Evolutionary conservation across 2,329 filamentous ascomycete species (phyloP).

Genomic region (Cytospora paraplurivora): DNA sequence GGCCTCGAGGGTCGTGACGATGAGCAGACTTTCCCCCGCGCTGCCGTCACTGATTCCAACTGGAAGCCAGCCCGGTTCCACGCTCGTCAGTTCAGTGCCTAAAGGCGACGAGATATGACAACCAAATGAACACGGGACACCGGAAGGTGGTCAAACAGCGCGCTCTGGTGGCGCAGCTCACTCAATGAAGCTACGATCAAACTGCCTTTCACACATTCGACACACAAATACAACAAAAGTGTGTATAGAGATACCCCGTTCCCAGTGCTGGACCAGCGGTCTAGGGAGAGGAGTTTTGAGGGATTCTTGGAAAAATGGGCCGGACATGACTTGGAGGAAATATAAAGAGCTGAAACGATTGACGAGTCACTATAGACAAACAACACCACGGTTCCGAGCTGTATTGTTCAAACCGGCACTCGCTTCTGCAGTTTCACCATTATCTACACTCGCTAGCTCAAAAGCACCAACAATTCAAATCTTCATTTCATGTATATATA

Average conservation of each 20-base stretch:
- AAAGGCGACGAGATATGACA: background rate
- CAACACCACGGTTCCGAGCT: constrained; percentile 9
- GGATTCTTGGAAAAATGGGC: constrained; percentile 19
- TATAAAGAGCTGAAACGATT: constrained; percentile 19
- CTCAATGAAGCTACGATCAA: constrained; percentile 28
- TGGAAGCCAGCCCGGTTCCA: constrained; percentile 21
- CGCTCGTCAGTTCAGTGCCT: constrained; percentile 11
- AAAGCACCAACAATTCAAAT: constrained; percentile 6
- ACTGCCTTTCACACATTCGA: constrained; percentile 20
- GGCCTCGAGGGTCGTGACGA: constrained; percentile 17
- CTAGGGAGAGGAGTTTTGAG: constrained; percentile 23
- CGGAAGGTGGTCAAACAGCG: constrained; percentile 19
- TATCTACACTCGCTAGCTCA: constrained; percentile 26
- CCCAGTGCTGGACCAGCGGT: constrained; percentile 18
- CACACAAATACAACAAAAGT: background rate
- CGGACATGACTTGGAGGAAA: background rate
- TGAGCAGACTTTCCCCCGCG: constrained; percentile 22
- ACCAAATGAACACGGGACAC: background rate
- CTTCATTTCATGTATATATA: constrained; percentile 24
- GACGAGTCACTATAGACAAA: constrained; percentile 22
- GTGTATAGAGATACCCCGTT: constrained; percentile 24
- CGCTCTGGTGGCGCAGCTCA: constrained; percentile 28
- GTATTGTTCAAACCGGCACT: constrained; percentile 13
- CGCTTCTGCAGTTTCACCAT: constrained; percentile 17
- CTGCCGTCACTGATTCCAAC: constrained; percentile 25